Evolutionary conservation across 352 stramenopile genomes (phyloP), one percentile per base, ranked within the genome.

Genomic region (Phytophthora nicotianae): DNA sequence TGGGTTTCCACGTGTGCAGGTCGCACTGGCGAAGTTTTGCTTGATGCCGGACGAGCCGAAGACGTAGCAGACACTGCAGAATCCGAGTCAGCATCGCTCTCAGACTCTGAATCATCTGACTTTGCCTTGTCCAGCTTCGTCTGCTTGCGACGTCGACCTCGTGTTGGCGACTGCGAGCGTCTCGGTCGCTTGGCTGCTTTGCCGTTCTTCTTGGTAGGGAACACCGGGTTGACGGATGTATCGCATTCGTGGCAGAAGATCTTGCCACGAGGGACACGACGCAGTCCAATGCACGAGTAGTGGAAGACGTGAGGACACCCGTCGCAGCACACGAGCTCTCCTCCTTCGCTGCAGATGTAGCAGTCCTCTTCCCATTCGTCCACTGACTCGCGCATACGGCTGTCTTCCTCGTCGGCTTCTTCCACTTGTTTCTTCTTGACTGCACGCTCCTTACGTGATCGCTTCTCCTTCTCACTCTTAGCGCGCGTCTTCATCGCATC

Each of bases 261-360:
- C 54, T 96, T 96, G 11, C 88, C 88, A 0, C 88, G 69, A n/a
- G 88, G 88, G 3, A 95, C 77, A 37, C 88, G 83, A 5, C 86
- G 79, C n/a, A 93, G 55, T 16, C 77, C 74, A 32, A 92, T 73
- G 49, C 95, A 98, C 16, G 86, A 75, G 35, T 84, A 75, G 65
- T 98, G 96, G 70, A 97, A 98, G 8, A 96, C 85, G 32, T 90
- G 78, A 9, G 90, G 90, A 57, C 96, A 98, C 24, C 86, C 89
- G 41, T 96, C 90, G 54, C 96, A 98, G 55, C 86, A 96, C 21
- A 97, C 61, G 17, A 98, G 35, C 61, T 96, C 85, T 23, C 91
- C 92, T 24, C 81, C 81, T 62, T 90, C 86, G 4, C 63, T 74
- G 62, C 96, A 98, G 32, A 96, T 75, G 56, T 89, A 88, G 48